Conservation (phyloP, 192 early-diverging fungal species). For the Entomortierella parvispora region DNA sequence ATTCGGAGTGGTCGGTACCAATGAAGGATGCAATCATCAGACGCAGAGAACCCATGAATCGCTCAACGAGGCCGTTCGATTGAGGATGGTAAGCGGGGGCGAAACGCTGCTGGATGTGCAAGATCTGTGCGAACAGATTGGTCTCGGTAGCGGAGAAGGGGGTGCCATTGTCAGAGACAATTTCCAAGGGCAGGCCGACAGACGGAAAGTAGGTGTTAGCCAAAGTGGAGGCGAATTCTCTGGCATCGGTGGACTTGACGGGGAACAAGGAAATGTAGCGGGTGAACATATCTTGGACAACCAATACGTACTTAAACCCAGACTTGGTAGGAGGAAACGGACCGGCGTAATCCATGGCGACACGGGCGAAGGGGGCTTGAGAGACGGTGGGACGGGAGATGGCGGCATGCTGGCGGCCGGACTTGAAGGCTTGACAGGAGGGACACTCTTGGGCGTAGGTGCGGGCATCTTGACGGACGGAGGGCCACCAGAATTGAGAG, state of each 20-base stretch:
- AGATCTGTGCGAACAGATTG: background rate
- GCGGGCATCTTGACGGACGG: background rate
- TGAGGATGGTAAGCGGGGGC: constrained; percentile 25
- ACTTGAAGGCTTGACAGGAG: constrained; percentile 11
- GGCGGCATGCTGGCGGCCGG: background rate
- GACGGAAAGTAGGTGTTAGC: background rate
- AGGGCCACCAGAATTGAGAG: constrained; percentile 14
- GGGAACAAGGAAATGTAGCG: constrained; percentile 20
- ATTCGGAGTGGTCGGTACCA: background rate
- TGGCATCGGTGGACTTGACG: background rate
- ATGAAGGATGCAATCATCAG: no score
- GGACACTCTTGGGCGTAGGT: constrained; percentile 4
- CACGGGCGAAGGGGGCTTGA: background rate
- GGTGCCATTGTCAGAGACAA: constrained; percentile 15
- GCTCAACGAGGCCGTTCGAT: constrained; percentile 23
- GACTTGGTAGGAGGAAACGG: constrained; percentile 3
- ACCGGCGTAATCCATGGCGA: constrained; percentile 30
- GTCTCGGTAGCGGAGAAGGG: constrained; percentile 12
- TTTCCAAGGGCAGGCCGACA: constrained; percentile 8
- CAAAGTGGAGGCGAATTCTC: constrained; percentile 1
- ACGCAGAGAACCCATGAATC: constrained; percentile 13
- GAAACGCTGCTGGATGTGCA: constrained; percentile 3
- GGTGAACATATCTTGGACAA: constrained; percentile 25
- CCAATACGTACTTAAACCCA: constrained; percentile 14
- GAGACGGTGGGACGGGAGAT: background rate